A percentile compares a stretch with the other conserved stretches of the same genome.
These are phyloP conservation scores for Blastobotrys petasosporus DNA, from an alignment of 1,139 yeast genomes.

Conservation along the genomic window DNA sequence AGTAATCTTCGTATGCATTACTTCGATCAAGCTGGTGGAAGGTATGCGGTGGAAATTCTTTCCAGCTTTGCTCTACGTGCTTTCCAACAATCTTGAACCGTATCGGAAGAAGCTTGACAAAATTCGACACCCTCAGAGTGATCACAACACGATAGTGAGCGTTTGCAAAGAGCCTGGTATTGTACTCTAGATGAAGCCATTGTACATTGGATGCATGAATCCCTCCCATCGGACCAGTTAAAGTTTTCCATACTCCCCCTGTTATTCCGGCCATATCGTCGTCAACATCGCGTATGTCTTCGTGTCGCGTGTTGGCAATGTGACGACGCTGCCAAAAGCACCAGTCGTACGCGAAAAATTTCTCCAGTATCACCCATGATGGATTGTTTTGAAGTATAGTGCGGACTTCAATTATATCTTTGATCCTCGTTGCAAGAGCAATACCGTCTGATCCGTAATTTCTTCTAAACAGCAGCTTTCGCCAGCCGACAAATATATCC, in stretches of 20 bases:
- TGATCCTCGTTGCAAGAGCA: constrained; percentile 12
- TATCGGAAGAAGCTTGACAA: constrained; percentile 21
- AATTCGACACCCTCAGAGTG: constrained; percentile 21
- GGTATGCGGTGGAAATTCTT: constrained; percentile 22
- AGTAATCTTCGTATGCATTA: constrained; percentile 52
- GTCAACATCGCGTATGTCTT: constrained; percentile 12
- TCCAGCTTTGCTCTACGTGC: constrained; percentile 11
- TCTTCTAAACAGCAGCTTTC: constrained; percentile 14
- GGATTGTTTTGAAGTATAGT: constrained; percentile 5
- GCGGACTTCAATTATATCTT: constrained; percentile 1
- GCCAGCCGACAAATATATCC: constrained; percentile 3
- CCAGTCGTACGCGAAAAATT: constrained; percentile 19
- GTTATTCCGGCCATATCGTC: constrained; percentile 8
- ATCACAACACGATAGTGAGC: constrained; percentile 25
- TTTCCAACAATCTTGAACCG: constrained; percentile 17
- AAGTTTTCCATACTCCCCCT: constrained; percentile 20
- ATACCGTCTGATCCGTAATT: constrained; percentile 15
- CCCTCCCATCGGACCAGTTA: constrained; percentile 25
- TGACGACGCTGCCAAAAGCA: constrained; percentile 24
- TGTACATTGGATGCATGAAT: constrained; percentile 27
- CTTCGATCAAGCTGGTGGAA: constrained; percentile 23
- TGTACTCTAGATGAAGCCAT: constrained; percentile 21
- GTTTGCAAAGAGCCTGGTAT: constrained; percentile 23
- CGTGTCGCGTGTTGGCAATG: constrained; percentile 12
- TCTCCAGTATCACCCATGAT: constrained; percentile 17